Evolutionary conservation across 148 eudicot genomes (phyloP), one percentile per base, ranked within the genome.

Genomic region (Agrostemma githago): DNA sequence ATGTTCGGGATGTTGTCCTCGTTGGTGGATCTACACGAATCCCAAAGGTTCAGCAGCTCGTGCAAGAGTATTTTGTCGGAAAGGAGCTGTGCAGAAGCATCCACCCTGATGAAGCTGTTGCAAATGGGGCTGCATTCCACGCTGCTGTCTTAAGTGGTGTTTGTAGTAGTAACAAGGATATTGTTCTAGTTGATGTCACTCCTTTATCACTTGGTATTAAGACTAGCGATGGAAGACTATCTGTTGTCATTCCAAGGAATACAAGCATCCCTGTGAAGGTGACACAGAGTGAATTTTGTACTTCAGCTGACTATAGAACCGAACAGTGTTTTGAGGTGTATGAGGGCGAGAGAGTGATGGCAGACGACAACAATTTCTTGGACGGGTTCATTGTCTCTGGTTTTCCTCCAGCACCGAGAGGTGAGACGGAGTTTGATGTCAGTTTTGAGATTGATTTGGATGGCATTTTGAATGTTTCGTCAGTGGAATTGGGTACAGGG

Each of bases 11-110:
- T 37, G 58, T 81, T 21, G 80, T 81, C 20, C 77, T 81, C 15
- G 77, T 81, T 42, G 80, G 83, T 16, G 83, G 83, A 11, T 80
- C 83, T 11, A 76, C 76, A 43, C 38, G 83, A 16, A 80, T 80
- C 17, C 83, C 83, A 2, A 80, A 80, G 68, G 46, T 80, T 57
- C 83, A 54, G 34, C 75, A 77, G n/a, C 53, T 77, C 0, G 10
- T 77, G 75, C 63, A 63, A n/a, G 74, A 77, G 5, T 77, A 62
- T 66, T 71, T 77, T 4, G 19, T 17, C 20, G 75, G 75, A 9
- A 77, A 77, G 70, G 54, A 62, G 44, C 79, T 77, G 3, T 77
- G 34, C 34, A 26, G 34, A 26, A 26, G 34, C 34, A 26, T 26
- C 34, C 34, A 26, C 34, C 34, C 34, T 26, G 34, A 26, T 26